Conservation (phyloP, 305 asterid species). For the Striga hermonthica region DNA sequence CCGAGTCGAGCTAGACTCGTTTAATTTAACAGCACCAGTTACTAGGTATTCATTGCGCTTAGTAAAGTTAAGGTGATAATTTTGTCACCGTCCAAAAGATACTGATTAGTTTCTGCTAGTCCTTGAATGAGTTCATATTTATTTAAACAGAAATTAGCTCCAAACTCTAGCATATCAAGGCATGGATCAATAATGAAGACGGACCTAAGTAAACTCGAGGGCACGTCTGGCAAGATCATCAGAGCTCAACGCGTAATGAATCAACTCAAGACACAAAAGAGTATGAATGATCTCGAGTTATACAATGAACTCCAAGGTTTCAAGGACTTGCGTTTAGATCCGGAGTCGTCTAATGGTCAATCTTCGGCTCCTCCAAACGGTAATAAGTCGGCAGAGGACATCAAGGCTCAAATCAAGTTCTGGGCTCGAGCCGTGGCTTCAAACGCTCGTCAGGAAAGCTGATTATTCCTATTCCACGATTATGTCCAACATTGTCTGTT, state of each 20-base stretch:
- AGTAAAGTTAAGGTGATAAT: too few species aligned
- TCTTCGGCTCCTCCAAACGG: background rate
- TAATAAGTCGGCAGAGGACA: conserved; percentile 43
- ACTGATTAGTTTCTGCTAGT: too few species aligned
- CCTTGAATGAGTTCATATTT: too few species aligned
- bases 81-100: too few species aligned
- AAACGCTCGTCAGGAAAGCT: conserved; percentile 51
- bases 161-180: conserved; percentile 34
- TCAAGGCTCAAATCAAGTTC: conserved; percentile 66
- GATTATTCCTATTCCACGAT: background rate
- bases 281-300: conserved; percentile 36
- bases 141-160: conserved; percentile 35
- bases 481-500: background rate
- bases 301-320: conserved; percentile 33
- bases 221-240: conserved; percentile 19
- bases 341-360: background rate
- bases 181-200: conserved; percentile 32
- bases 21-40: too few species aligned
- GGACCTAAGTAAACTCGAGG: conserved; percentile 31
- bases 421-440: conserved; percentile 90
- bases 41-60: too few species aligned
- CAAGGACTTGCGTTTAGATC: conserved; percentile 37
- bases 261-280: conserved; percentile 38
- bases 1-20: too few species aligned
- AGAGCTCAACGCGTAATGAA: conserved; percentile 28